phyloP scores from a whole-genome alignment of 306 rosid genomes.

The Chamaecrista fasciculata region DNA sequence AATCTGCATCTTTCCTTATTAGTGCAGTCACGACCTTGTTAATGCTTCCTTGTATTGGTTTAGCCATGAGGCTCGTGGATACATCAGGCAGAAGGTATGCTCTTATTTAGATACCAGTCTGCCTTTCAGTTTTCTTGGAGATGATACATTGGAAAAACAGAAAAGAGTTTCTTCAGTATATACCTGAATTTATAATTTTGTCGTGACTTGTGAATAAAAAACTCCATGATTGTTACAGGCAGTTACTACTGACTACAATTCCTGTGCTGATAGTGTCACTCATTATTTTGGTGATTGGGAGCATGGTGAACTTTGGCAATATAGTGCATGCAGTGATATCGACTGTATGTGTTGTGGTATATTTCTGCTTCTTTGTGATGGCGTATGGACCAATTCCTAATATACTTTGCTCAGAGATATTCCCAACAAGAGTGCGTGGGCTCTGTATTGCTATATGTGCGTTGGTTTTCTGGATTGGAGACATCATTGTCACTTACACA shows the following conservation, averaged over 20 bases:
- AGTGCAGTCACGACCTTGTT: slow-evolving; percentile 81
- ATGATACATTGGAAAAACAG: background rate
- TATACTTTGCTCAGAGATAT: slow-evolving; percentile 58
- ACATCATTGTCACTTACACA: slow-evolving; percentile 54
- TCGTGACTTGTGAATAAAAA: background rate
- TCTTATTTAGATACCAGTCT: background rate
- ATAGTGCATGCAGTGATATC: slow-evolving; percentile 46
- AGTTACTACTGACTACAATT: slow-evolving; percentile 47
- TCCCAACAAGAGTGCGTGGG: slow-evolving; percentile 60
- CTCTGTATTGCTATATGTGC: slow-evolving; percentile 60
- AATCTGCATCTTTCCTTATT: slow-evolving; percentile 83
- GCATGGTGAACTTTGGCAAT: slow-evolving; percentile 32
- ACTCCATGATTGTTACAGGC: slow-evolving; percentile 39
- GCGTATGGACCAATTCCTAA: slow-evolving; percentile 62
- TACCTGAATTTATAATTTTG: background rate
- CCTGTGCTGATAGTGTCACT: slow-evolving; percentile 54
- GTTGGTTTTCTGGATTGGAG: slow-evolving; percentile 49
- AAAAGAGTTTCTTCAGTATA: background rate
- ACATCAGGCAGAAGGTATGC: slow-evolving; percentile 85
- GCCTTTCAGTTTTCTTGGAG: background rate
- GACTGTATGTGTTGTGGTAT: slow-evolving; percentile 41
- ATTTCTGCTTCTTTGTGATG: slow-evolving; percentile 53
- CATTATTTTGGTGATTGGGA: slow-evolving; percentile 40
- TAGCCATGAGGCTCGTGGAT: slow-evolving; percentile 98
- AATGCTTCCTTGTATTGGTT: slow-evolving; percentile 95